Percentiles rank a stretch among this genome's conserved stretches.
Conservation (phyloP, 805 yeast species). For the Lipomyces sp. region DNA sequence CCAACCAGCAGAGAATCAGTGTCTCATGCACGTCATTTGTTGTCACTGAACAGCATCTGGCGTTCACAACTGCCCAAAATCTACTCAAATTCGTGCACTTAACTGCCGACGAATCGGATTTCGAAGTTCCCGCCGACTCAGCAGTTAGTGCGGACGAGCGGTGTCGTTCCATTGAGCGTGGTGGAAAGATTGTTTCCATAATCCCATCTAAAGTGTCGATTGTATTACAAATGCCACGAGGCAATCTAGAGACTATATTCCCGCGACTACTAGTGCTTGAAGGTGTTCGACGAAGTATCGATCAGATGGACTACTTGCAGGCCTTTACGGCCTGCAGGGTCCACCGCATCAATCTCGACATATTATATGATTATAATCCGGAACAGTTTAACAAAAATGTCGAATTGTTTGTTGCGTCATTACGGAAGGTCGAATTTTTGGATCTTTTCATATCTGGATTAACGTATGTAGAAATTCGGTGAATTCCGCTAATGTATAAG, state of each 20-base stretch:
- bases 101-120: slow-evolving; percentile 32
- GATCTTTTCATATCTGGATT: slow-evolving; percentile 87
- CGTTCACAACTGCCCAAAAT: slow-evolving; percentile 88
- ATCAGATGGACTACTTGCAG: slow-evolving; percentile 58
- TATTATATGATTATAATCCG: slow-evolving; percentile 86
- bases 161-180: slow-evolving; percentile 86
- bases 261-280: slow-evolving; percentile 91
- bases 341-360: slow-evolving; percentile 89
- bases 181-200: slow-evolving; percentile 78
- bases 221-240: slow-evolving; percentile 91
- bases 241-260: slow-evolving; percentile 89
- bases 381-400: slow-evolving; percentile 65
- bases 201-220: slow-evolving; percentile 85
- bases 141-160: slow-evolving; percentile 67
- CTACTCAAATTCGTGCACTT: slow-evolving; percentile 81
- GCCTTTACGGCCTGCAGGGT: slow-evolving; percentile 87
- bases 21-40: slow-evolving; percentile 82
- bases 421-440: slow-evolving; percentile 72
- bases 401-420: slow-evolving; percentile 68
- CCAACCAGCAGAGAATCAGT: slow-evolving; percentile 62
- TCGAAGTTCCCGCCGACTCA: slow-evolving; percentile 46
- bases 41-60: slow-evolving; percentile 69
- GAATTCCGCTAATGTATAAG: too few relatives aligned
- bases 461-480: slow-evolving; percentile 18
- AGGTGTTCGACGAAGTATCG: slow-evolving; percentile 75